These are phyloP conservation scores for Rosa hybrid DNA, from an alignment of 331 rosid species.

Conservation along the genomic window DNA sequence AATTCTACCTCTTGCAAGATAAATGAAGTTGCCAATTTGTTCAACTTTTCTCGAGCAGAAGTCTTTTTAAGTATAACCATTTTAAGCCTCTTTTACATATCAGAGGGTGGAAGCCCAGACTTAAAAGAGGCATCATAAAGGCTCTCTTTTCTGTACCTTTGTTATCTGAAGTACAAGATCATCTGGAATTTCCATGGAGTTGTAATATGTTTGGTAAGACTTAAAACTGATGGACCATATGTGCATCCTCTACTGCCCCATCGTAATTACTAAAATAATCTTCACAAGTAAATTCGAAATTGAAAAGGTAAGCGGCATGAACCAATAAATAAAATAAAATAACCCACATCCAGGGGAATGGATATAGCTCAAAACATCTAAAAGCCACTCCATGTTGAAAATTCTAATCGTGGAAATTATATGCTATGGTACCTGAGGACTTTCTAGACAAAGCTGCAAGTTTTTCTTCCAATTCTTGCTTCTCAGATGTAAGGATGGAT, in stretches of 20 bases:
- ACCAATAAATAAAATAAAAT: not conserved
- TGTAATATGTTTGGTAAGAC: constrained; percentile 2
- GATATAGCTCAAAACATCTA: not conserved
- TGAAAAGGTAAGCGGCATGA: not conserved
- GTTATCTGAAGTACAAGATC: not conserved
- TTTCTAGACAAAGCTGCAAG: constrained; percentile 50
- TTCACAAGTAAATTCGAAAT: not conserved
- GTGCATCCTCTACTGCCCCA: not conserved
- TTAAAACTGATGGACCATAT: not conserved
- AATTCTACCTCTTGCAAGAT: not conserved
- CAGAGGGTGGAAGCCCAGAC: not conserved
- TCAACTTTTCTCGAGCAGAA: not conserved
- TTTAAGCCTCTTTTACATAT: not conserved
- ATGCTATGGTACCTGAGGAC: constrained; percentile 51
- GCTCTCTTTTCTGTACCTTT: not conserved
- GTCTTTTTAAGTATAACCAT: not conserved
- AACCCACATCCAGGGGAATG: not conserved
- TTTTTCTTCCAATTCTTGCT: constrained; percentile 78
- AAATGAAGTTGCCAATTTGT: not conserved
- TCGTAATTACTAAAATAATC: not conserved
- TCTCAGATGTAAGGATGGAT: constrained; percentile 61
- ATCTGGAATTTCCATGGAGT: not conserved
- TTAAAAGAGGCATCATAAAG: not conserved
- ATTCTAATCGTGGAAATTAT: not conserved
- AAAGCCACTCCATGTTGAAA: not conserved